These are phyloP conservation scores for Grigorovia jiainica DNA, from an alignment of 805 yeast species.

Conservation along the genomic window DNA sequence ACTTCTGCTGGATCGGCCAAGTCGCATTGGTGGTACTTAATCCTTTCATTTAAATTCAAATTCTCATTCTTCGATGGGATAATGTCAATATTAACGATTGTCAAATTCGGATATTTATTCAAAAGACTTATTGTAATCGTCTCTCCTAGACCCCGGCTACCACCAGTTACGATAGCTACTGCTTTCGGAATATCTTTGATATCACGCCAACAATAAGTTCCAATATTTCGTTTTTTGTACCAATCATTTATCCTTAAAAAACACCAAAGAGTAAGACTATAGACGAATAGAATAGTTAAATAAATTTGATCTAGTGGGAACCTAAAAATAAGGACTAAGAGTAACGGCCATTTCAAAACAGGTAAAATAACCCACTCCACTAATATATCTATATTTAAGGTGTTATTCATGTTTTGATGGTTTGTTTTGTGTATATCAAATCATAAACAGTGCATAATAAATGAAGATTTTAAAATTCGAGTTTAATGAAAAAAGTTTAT, in stretches of 20 bases:
- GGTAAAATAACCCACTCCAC: constrained; percentile 10
- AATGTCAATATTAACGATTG: constrained; percentile 22
- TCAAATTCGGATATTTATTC: constrained; percentile 12
- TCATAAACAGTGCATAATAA: no score
- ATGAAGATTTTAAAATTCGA: no score
- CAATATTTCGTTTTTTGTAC: not conserved
- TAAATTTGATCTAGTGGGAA: constrained; percentile 3
- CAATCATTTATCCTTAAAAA: constrained; percentile 5
- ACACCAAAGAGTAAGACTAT: constrained; percentile 7
- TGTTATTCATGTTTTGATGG: no score
- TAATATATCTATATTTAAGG: not conserved
- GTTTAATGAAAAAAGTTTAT: no score
- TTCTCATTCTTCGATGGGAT: not conserved
- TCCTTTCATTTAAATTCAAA: constrained; percentile 14
- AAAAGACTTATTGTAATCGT: constrained; percentile 18
- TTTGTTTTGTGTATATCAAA: no score
- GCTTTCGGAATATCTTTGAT: constrained; percentile 3
- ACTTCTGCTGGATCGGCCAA: constrained; percentile 44
- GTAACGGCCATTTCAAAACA: constrained; percentile 13
- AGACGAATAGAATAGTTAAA: not conserved
- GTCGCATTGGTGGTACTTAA: constrained; percentile 53
- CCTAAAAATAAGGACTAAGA: constrained; percentile 6
- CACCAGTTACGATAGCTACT: constrained; percentile 28
- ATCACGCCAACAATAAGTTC: constrained; percentile 3
- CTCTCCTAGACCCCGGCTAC: constrained; percentile 31